Base-by-base conservation (phyloP, 805 yeast species). In the Lipomyces chichibuensis region DNA sequence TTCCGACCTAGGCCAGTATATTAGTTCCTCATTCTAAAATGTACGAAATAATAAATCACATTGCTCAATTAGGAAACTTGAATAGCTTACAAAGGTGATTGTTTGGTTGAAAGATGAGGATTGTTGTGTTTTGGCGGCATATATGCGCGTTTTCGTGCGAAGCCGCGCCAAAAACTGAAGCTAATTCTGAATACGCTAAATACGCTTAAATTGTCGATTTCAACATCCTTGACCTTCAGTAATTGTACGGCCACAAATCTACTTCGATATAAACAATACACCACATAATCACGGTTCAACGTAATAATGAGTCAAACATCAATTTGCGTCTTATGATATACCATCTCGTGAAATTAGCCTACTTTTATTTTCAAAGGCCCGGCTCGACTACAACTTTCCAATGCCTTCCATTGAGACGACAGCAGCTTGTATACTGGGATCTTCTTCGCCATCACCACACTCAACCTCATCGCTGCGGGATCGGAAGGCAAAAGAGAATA, bases 371-470 rank as follows among this genome's bases (percentile, higher is more conserved):
- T n/a, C 14, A 43, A 39, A 17, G 49, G 3, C 49, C 8, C 23
- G 14, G 49, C 9, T 23, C 23, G 49, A 43, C 49, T 43, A n/a
- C 9, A 17, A n/a, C 20, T 5, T 8, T n/a, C 25, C 17, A 52
- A 60, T 59, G 66, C 67, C 67, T 49, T 64, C 67, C 20, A 2
- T 64, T 2, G 66, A 64, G 17, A 63, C 61, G 46, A 62, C 63
- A 11, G 67, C 53, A 13, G 63, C 64, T 3, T 63, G 32, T 39
- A 3, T 63, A 3, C 27, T 60, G 65, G 66, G 66, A 43, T 37
- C 65, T 1, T 17, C 65, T 2, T 27, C 37, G 55, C 33, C 64
- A 17, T 23, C 35, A 2, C 11, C 53, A 14, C 9, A 46, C n/a
- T 20, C 33, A 9, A n/a, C 52, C 7, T 56, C 55, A 25, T 3